Evolutionary conservation across 139 green algal species (phyloP).

Genomic region (Trebouxia sp.): DNA sequence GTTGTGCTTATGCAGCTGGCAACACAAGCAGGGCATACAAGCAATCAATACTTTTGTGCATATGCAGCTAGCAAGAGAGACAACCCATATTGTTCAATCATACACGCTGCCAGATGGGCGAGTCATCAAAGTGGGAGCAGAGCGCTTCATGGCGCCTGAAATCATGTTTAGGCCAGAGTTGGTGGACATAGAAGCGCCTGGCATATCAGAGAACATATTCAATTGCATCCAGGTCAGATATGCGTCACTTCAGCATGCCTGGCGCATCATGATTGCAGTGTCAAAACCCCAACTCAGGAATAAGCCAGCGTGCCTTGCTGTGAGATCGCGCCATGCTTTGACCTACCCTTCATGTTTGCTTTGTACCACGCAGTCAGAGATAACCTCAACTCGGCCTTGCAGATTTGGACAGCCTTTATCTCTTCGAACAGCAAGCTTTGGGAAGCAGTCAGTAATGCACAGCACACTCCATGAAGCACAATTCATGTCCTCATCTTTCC

Average conservation of each 20-base stretch:
- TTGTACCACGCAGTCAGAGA: no score
- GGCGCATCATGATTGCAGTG: no score
- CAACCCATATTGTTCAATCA: conserved; percentile 62
- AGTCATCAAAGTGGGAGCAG: conserved; percentile 66
- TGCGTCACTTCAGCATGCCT: neutral
- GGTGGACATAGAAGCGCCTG: conserved; percentile 67
- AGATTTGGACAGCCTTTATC: no score
- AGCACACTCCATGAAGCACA: no score
- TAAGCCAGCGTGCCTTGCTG: no score
- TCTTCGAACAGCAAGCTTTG: no score
- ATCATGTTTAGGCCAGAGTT: conserved; percentile 67
- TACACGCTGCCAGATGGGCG: conserved; percentile 84
- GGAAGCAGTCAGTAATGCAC: no score
- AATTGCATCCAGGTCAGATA: conserved; percentile 62
- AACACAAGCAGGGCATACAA: neutral
- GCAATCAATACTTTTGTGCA: no score
- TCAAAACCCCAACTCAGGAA: no score
- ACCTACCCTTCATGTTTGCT: no score
- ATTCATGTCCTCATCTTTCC: neutral
- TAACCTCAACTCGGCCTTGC: no score
- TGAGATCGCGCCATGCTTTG: no score
- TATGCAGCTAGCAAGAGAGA: conserved; percentile 73
- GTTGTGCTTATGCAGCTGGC: neutral
- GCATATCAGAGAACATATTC: conserved; percentile 73
- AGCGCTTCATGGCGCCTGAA: conserved; percentile 81